Conservation (phyloP, 2,329 filamentous ascomycete species). For the Bretziella fagacearum region DNA sequence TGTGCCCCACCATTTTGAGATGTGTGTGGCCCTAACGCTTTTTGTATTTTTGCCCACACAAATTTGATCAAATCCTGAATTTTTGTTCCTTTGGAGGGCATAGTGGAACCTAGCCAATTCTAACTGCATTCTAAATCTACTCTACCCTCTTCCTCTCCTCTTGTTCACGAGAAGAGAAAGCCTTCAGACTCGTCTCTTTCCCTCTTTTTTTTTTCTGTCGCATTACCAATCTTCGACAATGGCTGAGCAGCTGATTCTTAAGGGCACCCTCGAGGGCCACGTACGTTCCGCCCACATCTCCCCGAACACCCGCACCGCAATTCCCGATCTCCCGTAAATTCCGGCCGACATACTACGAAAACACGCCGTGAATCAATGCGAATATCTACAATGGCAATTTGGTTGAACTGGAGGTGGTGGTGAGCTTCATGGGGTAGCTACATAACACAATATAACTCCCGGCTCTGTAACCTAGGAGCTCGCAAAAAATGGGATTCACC, state of each 20-base stretch:
- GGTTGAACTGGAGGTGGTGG: too few relatives aligned
- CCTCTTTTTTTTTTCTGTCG: conserved; percentile 14
- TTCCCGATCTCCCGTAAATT: not conserved
- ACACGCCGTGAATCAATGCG: not conserved
- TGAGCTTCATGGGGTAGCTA: too few relatives aligned
- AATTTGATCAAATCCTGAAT: conserved; percentile 15
- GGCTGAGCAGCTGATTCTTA: conserved; percentile 90
- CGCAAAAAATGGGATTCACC: too few relatives aligned
- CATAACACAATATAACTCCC: too few relatives aligned
- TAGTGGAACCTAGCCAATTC: conserved; percentile 14
- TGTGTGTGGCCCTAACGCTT: conserved; percentile 15
- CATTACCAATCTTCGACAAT: conserved; percentile 28
- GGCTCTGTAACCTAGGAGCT: too few relatives aligned
- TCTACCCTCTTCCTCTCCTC: conserved; percentile 14
- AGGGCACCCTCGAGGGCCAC: conserved; percentile 97
- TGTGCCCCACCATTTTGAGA: conserved; percentile 12
- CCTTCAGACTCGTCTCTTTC: conserved; percentile 16
- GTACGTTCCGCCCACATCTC: conserved; percentile 31
- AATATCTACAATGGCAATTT: too few relatives aligned
- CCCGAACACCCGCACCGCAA: not conserved
- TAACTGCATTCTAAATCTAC: conserved; percentile 14
- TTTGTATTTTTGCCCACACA: conserved; percentile 15
- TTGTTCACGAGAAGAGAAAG: conserved; percentile 16
- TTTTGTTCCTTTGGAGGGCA: conserved; percentile 14
- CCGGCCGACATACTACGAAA: not conserved